Percentiles rank a stretch among this genome's conserved stretches.
phyloP scores from a whole-genome alignment of 208 protist species.

The Angomonas deanei region DNA sequence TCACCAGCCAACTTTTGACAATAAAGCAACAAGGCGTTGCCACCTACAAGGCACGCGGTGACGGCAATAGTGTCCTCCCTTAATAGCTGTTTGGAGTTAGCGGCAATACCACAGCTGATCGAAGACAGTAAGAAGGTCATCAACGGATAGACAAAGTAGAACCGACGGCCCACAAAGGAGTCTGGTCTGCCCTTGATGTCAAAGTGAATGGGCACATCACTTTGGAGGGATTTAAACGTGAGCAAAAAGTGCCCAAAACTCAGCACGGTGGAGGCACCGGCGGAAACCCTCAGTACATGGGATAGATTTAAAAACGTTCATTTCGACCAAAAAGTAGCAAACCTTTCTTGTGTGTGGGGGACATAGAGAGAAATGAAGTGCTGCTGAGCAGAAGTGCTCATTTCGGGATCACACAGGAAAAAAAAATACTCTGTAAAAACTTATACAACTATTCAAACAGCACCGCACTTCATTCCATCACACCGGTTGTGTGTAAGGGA shows the following conservation, averaged over 20 bases:
- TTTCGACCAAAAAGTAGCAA: neutral
- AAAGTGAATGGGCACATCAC: slow-evolving; percentile 17
- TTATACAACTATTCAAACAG: neutral
- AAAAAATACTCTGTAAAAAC: too few relatives aligned
- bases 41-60: too few relatives aligned
- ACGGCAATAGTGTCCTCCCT: too few relatives aligned
- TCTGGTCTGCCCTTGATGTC: slow-evolving; percentile 8
- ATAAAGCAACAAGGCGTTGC: too few relatives aligned
- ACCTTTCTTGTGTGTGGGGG: neutral
- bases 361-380: neutral
- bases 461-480: too few relatives aligned
- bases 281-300: neutral
- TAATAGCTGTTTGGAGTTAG: neutral
- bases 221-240: neutral
- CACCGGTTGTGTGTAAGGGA: slow-evolving; percentile 12
- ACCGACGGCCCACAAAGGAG: slow-evolving; percentile 7
- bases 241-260: slow-evolving; percentile 14
- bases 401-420: too few relatives aligned
- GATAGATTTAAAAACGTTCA: neutral
- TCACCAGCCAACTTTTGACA: too few relatives aligned
- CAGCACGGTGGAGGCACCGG: slow-evolving; percentile 3
- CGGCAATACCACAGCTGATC: slow-evolving; percentile 5
- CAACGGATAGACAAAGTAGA: slow-evolving; percentile 17
- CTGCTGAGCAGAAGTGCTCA: too few relatives aligned
- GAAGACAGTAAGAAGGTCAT: neutral